Base-by-base conservation (phyloP, 2,329 filamentous ascomycete genomes). In the Trichocomaceae sp. region DNA sequence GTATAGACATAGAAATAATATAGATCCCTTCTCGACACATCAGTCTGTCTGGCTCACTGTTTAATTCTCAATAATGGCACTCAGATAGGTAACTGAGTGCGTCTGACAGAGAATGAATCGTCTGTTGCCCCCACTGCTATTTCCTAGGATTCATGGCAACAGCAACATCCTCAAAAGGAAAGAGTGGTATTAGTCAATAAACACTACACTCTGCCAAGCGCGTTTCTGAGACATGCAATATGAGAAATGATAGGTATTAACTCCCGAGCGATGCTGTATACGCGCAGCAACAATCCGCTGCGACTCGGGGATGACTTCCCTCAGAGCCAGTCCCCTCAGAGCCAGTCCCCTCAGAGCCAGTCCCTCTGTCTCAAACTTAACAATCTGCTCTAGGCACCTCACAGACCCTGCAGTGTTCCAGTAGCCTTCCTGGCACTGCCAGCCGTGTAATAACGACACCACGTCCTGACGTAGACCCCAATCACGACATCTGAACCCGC, bases 401-500 rank as follows among this genome's bases (percentile, higher is more conserved):
- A 50, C 57, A 22, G 50, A n/a, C 15, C 26, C 39, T 2, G 29
- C 29, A 10, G 39, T 52, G 17, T 52, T 54, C 52, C 46, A 59
- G 17, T 51, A 54, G 20, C 57, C 57, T 47, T 59, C 54, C 33
- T 59, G 48, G 12, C 50, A 49, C 10, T 39, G 48, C 50, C 52
- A 59, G 8, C 46, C 23, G 15, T 33, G 49, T 6, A 60, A 17
- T 17, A 55, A 47, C 19, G 20, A 20, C 33, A 46, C 37, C 50
- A 58, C 45, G 50, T 57, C 53, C 12, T 48, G 19, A 23, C 53
- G 47, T 41, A 67, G 54, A 2, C 56, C 13, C 59, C 59, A 60
- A 54, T 71, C 63, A 23, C 65, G 64, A 56, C 67, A 71, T 48
- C 67, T 69, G 41, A 63, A 63, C 1, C 63, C 66, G 19, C 65